Conservation (phyloP, 139 green algal species). For the Tetradesmus lagerheimii region DNA sequence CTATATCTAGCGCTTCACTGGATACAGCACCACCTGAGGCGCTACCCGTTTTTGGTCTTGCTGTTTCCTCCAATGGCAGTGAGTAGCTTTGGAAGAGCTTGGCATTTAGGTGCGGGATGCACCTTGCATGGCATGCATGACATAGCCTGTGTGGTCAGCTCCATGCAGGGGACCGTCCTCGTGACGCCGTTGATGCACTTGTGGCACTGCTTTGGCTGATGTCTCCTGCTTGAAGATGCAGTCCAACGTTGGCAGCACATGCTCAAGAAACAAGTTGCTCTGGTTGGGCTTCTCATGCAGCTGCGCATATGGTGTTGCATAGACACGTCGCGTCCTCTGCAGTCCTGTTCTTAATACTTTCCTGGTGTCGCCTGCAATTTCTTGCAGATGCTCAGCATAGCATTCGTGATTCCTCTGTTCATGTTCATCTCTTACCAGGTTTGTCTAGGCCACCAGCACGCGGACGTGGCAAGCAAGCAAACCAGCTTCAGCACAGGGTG, state of each 20-base stretch:
- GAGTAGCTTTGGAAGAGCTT: background rate
- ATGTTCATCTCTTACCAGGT: conserved; percentile 44
- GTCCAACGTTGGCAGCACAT: background rate
- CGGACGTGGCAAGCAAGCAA: background rate
- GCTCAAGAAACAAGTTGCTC: background rate
- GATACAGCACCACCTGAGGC: background rate
- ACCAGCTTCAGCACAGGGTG: too few species aligned
- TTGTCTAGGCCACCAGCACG: background rate
- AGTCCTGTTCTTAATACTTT: background rate
- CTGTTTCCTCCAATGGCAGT: conserved; percentile 18
- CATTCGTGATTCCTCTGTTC: conserved; percentile 14
- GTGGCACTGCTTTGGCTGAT: background rate
- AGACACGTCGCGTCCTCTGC: too few species aligned
- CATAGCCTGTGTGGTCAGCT: too few species aligned
- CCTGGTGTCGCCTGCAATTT: background rate
- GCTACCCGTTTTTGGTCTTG: background rate
- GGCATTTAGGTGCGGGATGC: background rate
- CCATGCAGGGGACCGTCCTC: too few species aligned
- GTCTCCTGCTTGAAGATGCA: background rate
- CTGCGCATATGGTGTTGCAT: background rate
- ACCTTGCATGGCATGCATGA: too few species aligned
- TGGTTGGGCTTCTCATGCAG: background rate
- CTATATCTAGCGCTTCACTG: background rate
- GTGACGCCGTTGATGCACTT: too few species aligned
- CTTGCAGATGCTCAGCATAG: conserved; percentile 22